Conservation (phyloP, 495 filamentous ascomycete species). For the Aspergillus diversus region DNA sequence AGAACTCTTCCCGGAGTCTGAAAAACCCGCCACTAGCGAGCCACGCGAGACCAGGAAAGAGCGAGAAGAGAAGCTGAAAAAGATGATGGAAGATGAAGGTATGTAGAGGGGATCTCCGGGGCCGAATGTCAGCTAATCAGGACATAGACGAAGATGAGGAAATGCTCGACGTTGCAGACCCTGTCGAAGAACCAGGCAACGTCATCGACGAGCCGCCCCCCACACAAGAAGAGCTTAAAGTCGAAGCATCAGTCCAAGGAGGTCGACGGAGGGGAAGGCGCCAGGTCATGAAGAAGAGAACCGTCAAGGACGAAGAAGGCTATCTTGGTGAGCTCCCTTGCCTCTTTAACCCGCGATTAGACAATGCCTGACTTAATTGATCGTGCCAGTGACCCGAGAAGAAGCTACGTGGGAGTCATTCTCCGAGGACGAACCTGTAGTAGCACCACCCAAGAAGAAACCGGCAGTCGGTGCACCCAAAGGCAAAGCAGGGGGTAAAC, state of each 20-base stretch:
- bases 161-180: conserved; percentile 48
- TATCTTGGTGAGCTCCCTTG: conserved; percentile 72
- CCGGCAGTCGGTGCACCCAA: conserved; percentile 50
- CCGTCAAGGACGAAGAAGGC: conserved; percentile 87
- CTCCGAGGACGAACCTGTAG: conserved; percentile 83
- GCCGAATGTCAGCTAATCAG: neutral
- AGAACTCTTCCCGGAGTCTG: conserved; percentile 55
- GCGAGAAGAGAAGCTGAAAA: conserved; percentile 70
- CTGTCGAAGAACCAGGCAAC: conserved; percentile 46
- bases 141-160: conserved; percentile 43
- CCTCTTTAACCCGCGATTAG: neutral
- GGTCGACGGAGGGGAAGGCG: conserved; percentile 80
- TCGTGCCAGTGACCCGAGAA: conserved; percentile 78
- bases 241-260: conserved; percentile 52
- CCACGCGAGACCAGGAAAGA: conserved; percentile 65
- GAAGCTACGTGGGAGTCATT: conserved; percentile 94
- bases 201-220: conserved; percentile 48
- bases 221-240: conserved; percentile 45
- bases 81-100: conserved; percentile 89
- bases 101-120: conserved; percentile 26
- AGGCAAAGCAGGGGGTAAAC: conserved; percentile 64
- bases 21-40: conserved; percentile 38
- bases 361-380: conserved; percentile 21
- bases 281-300: conserved; percentile 87
- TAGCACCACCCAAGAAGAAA: conserved; percentile 60